These are phyloP conservation scores for Saccharum hybrid DNA, from an alignment of 202 grass and related monocot species.

Conservation along the genomic window DNA sequence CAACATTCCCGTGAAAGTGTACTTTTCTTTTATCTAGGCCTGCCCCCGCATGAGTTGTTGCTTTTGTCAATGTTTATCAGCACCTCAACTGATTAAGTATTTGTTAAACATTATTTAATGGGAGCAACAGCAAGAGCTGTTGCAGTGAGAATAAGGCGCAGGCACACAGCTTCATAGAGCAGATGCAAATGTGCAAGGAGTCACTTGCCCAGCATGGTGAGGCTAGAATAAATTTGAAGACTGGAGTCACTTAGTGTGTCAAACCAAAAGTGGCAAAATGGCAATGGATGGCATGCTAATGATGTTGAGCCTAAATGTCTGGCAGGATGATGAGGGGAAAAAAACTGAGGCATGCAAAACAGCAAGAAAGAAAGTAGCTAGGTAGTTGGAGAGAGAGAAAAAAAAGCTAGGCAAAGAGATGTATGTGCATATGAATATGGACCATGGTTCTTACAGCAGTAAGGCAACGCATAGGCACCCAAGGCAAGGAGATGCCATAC, in stretches of 20 bases:
- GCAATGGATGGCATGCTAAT: not conserved
- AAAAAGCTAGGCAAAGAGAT: not conserved
- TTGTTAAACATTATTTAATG: not conserved
- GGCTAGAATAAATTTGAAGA: not conserved
- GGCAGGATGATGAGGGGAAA: not conserved
- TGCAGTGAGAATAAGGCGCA: not conserved
- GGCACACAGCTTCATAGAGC: not conserved
- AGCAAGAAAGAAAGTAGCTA: not conserved
- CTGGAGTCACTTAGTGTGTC: not conserved
- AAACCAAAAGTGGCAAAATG: not conserved
- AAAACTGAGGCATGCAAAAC: not conserved
- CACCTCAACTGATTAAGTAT: too few species aligned
- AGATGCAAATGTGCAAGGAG: constrained; percentile 12
- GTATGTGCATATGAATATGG: not conserved
- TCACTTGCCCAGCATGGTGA: constrained; percentile 23
- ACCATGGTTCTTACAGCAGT: not conserved
- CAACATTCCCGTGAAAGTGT: not conserved
- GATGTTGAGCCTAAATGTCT: not conserved
- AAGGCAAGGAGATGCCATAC: not conserved
- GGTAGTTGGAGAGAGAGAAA: not conserved
- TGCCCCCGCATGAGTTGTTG: not conserved
- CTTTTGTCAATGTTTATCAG: not conserved
- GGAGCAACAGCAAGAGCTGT: constrained; percentile 12
- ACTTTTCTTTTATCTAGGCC: constrained; percentile 8
- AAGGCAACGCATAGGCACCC: not conserved